Percentiles rank a stretch among this genome's conserved stretches.
These are phyloP conservation scores for Larix sibirica DNA, from an alignment of 83 land plant species.

Conservation along the genomic window DNA sequence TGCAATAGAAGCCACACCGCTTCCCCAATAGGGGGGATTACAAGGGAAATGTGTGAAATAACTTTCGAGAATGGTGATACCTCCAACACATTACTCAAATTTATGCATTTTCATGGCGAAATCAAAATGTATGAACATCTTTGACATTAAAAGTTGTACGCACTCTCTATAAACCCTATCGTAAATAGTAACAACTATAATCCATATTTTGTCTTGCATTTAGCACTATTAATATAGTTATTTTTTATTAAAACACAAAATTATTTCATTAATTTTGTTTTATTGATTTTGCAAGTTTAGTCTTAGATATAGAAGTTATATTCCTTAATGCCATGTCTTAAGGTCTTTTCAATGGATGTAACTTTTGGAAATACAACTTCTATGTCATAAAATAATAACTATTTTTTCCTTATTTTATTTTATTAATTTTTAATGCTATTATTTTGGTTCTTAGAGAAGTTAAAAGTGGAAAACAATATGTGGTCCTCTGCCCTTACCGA, in stretches of 20 bases:
- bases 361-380: too few relatives aligned
- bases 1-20: background rate
- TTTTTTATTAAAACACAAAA: too few relatives aligned
- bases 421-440: background rate
- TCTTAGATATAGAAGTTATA: too few relatives aligned
- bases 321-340: too few relatives aligned
- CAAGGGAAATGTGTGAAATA: background rate
- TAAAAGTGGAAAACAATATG: background rate
- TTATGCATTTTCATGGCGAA: background rate
- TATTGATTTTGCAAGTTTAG: background rate
- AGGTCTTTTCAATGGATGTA: too few relatives aligned
- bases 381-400: too few relatives aligned
- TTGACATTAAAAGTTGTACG: background rate
- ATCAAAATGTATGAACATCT: background rate
- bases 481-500: background rate
- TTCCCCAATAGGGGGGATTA: too few relatives aligned
- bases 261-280: too few relatives aligned
- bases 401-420: too few relatives aligned
- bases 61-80: background rate
- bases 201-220: too few relatives aligned
- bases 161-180: background rate
- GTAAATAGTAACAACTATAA: background rate
- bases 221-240: too few relatives aligned
- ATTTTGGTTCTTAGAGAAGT: background rate
- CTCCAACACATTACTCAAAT: background rate